These are phyloP conservation scores for Jatropha curcas DNA, from an alignment of 345 rosid genomes.

Conservation along the genomic window DNA sequence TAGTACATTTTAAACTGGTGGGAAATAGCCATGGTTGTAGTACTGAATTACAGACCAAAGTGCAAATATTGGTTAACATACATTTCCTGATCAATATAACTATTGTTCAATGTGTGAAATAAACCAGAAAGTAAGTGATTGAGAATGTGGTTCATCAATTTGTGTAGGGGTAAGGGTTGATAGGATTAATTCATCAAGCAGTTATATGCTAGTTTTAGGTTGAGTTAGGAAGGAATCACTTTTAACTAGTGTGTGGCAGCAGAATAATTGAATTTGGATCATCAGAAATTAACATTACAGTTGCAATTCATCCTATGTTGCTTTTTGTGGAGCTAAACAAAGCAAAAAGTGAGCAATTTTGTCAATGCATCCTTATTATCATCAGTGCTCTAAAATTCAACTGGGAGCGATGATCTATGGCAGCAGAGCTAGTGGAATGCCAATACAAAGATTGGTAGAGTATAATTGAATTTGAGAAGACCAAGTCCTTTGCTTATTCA, in stretches of 20 bases:
- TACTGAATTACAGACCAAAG: not conserved
- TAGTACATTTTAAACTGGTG: not conserved
- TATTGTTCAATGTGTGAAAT: not conserved
- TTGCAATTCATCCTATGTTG: not conserved
- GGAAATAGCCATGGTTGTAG: not conserved
- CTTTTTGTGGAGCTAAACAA: not conserved
- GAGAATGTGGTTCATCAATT: conserved; percentile 2
- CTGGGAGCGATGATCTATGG: not conserved
- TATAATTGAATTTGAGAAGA: not conserved
- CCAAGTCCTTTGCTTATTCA: not conserved
- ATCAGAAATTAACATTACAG: not conserved
- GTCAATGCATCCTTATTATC: not conserved
- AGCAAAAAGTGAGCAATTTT: not conserved
- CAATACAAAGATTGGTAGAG: not conserved
- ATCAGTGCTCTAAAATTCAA: not conserved
- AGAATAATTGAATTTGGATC: not conserved
- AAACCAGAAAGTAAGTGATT: not conserved
- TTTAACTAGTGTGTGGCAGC: not conserved
- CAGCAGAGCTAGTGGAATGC: not conserved
- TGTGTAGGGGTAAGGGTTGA: not conserved
- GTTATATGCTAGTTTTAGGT: not conserved
- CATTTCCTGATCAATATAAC: not conserved
- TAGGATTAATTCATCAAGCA: not conserved
- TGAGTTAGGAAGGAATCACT: not conserved
- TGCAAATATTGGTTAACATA: not conserved